These are phyloP conservation scores for Geotrichum bryndzae DNA, from an alignment of 1,139 yeast genomes.

Conservation along the genomic window DNA sequence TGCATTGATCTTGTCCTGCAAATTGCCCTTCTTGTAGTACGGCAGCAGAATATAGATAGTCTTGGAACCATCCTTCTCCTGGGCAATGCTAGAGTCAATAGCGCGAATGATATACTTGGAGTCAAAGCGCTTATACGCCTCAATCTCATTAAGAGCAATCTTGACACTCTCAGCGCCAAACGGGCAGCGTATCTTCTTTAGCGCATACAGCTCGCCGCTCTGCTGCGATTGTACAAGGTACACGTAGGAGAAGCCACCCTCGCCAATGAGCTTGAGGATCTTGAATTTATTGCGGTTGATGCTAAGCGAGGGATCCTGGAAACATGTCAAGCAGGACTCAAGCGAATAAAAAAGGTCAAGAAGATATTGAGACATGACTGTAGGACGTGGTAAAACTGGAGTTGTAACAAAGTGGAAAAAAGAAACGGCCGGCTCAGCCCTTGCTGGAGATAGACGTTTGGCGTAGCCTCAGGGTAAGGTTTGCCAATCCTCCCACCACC, in stretches of 20 bases:
- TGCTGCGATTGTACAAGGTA: slow-evolving; percentile 55
- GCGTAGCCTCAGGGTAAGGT: slow-evolving; percentile 3
- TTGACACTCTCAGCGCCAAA: slow-evolving; percentile 73
- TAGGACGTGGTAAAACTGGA: neutral
- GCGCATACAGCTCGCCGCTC: slow-evolving; percentile 54
- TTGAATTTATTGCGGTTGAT: slow-evolving; percentile 35
- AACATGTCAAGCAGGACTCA: slow-evolving; percentile 36
- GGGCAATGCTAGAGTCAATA: slow-evolving; percentile 63
- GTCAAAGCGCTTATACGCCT: slow-evolving; percentile 64
- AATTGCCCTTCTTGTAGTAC: slow-evolving; percentile 60
- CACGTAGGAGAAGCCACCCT: slow-evolving; percentile 87
- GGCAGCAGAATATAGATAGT: slow-evolving; percentile 77
- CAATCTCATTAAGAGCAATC: slow-evolving; percentile 69
- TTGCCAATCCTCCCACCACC: neutral
- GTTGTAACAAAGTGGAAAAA: neutral
- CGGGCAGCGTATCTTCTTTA: slow-evolving; percentile 83
- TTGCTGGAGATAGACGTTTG: neutral
- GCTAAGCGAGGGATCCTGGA: slow-evolving; percentile 35
- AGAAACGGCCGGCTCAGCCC: neutral
- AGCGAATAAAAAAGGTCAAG: slow-evolving; percentile 30
- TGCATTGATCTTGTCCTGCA: slow-evolving; percentile 70
- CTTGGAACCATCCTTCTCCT: slow-evolving; percentile 72
- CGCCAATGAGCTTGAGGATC: slow-evolving; percentile 71
- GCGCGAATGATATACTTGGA: slow-evolving; percentile 63
- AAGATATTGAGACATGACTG: slow-evolving; percentile 18